Conservation (phyloP, 1,284 basidiomycete species). For the Takashimella tepidaria region DNA sequence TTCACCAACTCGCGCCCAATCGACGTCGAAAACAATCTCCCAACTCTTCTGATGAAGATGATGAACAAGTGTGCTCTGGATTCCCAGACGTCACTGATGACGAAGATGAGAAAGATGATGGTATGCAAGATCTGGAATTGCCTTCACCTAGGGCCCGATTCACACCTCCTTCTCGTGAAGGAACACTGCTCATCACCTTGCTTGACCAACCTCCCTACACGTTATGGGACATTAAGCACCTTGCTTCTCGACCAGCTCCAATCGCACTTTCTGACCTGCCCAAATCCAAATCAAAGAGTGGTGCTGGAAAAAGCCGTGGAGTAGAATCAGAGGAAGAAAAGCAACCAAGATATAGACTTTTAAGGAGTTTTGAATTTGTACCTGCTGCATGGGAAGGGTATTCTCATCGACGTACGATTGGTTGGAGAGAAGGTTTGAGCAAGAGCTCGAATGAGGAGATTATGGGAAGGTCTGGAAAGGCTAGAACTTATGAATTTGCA, state of each 20-base stretch:
- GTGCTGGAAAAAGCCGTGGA: neutral
- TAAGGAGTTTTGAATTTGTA: constrained; percentile 79
- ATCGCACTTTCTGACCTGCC: constrained; percentile 18
- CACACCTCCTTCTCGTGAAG: constrained; percentile 43
- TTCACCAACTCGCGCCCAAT: constrained; percentile 3
- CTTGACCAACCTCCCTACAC: constrained; percentile 85
- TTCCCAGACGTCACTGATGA: constrained; percentile 46
- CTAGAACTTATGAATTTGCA: constrained; percentile 46
- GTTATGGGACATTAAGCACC: constrained; percentile 71
- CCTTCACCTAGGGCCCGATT: constrained; percentile 22
- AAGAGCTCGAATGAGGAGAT: constrained; percentile 47
- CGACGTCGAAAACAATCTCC: constrained; percentile 7
- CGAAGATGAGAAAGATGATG: constrained; percentile 24
- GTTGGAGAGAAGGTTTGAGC: constrained; percentile 51
- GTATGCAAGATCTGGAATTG: constrained; percentile 50
- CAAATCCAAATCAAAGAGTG: constrained; percentile 8
- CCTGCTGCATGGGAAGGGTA: constrained; percentile 73
- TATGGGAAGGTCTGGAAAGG: constrained; percentile 32
- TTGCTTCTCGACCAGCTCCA: constrained; percentile 59
- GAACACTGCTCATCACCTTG: constrained; percentile 71
- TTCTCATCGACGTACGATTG: constrained; percentile 86
- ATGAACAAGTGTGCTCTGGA: constrained; percentile 25
- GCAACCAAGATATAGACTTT: constrained; percentile 65
- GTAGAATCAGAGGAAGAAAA: constrained; percentile 22
- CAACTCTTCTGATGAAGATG: constrained; percentile 8